Evolutionary conservation across 345 rosid species (phyloP).

Genomic region (Hibiscus tridactylites): DNA sequence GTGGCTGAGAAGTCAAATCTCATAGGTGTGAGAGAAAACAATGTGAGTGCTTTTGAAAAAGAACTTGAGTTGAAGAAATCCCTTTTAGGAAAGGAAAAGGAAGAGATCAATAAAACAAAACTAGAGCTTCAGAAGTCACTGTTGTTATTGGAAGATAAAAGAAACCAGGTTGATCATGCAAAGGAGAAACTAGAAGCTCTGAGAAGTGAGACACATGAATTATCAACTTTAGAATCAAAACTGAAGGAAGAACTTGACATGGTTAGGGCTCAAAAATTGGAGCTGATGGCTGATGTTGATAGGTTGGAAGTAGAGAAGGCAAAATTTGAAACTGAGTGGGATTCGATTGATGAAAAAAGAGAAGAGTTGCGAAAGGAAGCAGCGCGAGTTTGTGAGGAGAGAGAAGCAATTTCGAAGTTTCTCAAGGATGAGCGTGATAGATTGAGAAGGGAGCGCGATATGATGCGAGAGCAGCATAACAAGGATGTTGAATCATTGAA

Average conservation of each 20-base stretch:
- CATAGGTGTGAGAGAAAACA: constrained; percentile 58
- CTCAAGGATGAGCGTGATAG: constrained; percentile 77
- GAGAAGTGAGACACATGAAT: constrained; percentile 68
- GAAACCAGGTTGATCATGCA: constrained; percentile 54
- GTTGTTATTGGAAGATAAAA: constrained; percentile 57
- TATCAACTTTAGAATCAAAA: constrained; percentile 65
- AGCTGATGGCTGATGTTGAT: constrained; percentile 71
- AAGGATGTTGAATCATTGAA: constrained; percentile 52
- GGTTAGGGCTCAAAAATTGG: constrained; percentile 71
- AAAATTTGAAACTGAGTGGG: constrained; percentile 90
- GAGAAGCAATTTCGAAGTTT: constrained; percentile 51
- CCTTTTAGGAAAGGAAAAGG: constrained; percentile 51
- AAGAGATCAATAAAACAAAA: constrained; percentile 46
- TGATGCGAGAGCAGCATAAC: constrained; percentile 56
- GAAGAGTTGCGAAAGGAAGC: constrained; percentile 64
- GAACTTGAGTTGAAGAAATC: constrained; percentile 38
- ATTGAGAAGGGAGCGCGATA: constrained; percentile 63
- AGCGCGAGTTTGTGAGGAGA: constrained; percentile 48
- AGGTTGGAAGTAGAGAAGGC: constrained; percentile 66
- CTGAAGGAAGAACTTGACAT: constrained; percentile 92
- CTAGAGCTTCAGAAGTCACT: constrained; percentile 56
- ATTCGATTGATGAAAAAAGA: constrained; percentile 83
- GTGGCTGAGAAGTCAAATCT: constrained; percentile 35
- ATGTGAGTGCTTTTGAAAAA: constrained; percentile 36
- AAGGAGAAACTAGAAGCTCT: constrained; percentile 61